phyloP scores from a whole-genome alignment of 164 flowering plant genomes.

The Magnolia kwangsiensis region DNA sequence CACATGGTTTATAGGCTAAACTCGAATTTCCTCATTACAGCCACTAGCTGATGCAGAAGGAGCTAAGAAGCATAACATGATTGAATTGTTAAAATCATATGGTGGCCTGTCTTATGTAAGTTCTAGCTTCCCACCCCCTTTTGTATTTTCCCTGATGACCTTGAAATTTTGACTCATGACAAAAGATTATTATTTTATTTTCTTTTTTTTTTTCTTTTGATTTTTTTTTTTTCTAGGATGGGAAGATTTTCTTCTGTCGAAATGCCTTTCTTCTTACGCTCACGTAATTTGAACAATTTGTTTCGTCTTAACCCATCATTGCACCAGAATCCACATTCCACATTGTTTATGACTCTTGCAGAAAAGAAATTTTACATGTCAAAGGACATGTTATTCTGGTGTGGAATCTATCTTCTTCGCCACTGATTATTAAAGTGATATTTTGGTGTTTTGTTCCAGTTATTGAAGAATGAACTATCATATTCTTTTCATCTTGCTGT shows the following conservation, averaged over 20 bases:
- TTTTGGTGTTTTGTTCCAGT: too few species aligned
- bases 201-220: background rate
- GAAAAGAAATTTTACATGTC: too few species aligned
- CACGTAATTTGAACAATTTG: background rate
- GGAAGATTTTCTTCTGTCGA: background rate
- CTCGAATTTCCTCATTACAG: constrained; percentile 40
- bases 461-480: too few species aligned
- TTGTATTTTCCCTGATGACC: background rate
- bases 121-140: constrained; percentile 4
- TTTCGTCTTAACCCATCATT: background rate
- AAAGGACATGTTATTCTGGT: too few species aligned
- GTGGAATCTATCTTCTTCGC: too few species aligned
- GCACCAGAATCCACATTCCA: too few species aligned
- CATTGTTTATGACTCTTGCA: too few species aligned
- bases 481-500: too few species aligned
- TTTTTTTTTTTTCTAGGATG: background rate
- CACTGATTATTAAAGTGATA: too few species aligned
- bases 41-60: constrained; percentile 99
- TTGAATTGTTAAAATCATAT: constrained; percentile 71
- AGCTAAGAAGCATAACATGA: constrained; percentile 70
- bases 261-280: background rate
- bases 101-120: constrained; percentile 91
- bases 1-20: constrained; percentile 10
- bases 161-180: background rate
- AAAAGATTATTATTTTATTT: background rate